Conservation (phyloP, 2,329 filamentous ascomycete species). For the Aspergillus luchuensis region DNA sequence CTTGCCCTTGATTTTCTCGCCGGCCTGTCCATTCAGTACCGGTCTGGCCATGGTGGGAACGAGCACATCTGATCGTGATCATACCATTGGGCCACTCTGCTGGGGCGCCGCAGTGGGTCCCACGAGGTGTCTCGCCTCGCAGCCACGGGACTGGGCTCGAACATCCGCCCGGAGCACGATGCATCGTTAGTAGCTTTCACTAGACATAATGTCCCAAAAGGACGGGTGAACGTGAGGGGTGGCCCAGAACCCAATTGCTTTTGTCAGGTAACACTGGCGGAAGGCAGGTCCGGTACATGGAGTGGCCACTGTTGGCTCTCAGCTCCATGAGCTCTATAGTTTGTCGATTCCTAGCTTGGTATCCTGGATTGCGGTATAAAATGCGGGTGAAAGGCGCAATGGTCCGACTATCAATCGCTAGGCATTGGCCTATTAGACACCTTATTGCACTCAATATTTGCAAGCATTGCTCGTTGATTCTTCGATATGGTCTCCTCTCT, state of each 20-base stretch:
- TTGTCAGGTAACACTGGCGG: neutral
- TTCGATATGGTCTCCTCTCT: neutral
- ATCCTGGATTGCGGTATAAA: neutral
- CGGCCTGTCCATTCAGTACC: neutral
- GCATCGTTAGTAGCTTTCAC: neutral
- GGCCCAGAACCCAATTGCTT: neutral
- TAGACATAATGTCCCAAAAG: neutral
- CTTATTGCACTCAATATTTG: neutral
- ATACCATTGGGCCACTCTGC: neutral
- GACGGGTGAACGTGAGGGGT: slow-evolving; percentile 2
- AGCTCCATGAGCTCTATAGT: neutral
- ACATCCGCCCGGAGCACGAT: slow-evolving; percentile 3
- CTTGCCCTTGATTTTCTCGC: neutral
- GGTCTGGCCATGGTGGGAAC: neutral
- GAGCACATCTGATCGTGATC: neutral
- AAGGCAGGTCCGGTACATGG: neutral
- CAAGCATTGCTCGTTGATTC: neutral
- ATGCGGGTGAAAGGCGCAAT: neutral
- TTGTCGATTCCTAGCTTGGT: neutral
- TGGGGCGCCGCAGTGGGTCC: neutral
- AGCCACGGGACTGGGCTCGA: neutral
- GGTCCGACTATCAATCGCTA: neutral
- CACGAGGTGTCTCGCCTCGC: slow-evolving; percentile 5
- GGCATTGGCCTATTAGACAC: neutral
- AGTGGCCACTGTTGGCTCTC: neutral